These are phyloP conservation scores for Aaosphaeria arxii DNA, from an alignment of 2,329 filamentous ascomycete genomes.

Conservation along the genomic window DNA sequence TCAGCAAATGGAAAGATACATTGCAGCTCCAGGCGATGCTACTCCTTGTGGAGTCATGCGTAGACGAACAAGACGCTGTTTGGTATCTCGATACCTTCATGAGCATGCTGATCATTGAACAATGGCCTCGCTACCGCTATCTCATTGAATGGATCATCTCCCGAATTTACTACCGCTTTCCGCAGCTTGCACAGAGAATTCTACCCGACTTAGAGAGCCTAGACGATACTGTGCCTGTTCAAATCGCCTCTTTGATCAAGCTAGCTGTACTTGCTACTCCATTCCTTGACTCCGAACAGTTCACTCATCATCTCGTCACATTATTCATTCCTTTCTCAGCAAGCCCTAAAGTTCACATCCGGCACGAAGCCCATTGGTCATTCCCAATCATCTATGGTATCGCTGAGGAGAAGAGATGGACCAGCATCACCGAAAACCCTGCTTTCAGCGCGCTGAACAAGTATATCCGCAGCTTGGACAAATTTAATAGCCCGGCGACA, in stretches of 20 bases:
- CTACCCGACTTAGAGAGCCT: constrained; percentile 35
- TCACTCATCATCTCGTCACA: constrained; percentile 38
- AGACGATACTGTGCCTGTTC: constrained; percentile 47
- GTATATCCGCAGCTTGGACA: constrained; percentile 44
- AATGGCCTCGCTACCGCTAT: constrained; percentile 47
- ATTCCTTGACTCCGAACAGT: constrained; percentile 35
- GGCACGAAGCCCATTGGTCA: constrained; percentile 52
- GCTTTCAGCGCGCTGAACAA: constrained; percentile 42
- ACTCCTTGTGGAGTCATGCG: constrained; percentile 39
- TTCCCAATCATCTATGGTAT: constrained; percentile 45
- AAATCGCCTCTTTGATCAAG: constrained; percentile 47
- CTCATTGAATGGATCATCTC: constrained; percentile 49
- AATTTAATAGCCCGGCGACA: constrained; percentile 39
- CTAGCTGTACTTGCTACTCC: constrained; percentile 43
- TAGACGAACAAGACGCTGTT: constrained; percentile 23
- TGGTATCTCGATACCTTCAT: constrained; percentile 37
- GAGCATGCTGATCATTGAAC: constrained; percentile 43
- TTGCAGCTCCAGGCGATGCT: constrained; percentile 48
- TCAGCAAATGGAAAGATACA: constrained; percentile 48
- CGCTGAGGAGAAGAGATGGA: constrained; percentile 36
- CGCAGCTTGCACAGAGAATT: constrained; percentile 28
- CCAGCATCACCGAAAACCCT: constrained; percentile 34
- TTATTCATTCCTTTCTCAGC: constrained; percentile 43
- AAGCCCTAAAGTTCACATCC: constrained; percentile 51
- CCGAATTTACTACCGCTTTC: constrained; percentile 39